Percentiles rank a stretch among this genome's conserved stretches.
phyloP scores from a whole-genome alignment of 2,329 filamentous ascomycete species.

The Fusarium irregulare region DNA sequence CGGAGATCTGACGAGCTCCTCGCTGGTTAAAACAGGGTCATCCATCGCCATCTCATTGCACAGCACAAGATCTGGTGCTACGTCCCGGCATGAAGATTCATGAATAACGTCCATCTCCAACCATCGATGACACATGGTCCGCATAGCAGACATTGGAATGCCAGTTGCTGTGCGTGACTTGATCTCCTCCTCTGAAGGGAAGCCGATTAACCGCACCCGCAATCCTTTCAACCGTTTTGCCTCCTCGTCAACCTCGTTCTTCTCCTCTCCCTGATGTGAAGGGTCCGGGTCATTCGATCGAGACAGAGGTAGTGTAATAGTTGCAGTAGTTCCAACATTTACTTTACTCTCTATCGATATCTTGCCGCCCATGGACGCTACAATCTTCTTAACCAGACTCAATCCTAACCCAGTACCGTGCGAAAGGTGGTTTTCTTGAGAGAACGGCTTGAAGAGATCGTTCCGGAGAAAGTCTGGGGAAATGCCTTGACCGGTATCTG shows the following conservation, averaged over 20 bases:
- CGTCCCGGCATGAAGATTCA: neutral
- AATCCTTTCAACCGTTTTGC: slow-evolving; percentile 47
- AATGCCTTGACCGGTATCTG: slow-evolving; percentile 75
- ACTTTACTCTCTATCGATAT: slow-evolving; percentile 65
- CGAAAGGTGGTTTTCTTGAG: slow-evolving; percentile 70
- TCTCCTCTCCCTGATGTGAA: slow-evolving; percentile 16
- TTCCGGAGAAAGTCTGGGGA: slow-evolving; percentile 70
- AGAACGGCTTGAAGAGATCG: slow-evolving; percentile 72
- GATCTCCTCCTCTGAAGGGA: slow-evolving; percentile 16
- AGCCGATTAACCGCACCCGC: slow-evolving; percentile 38
- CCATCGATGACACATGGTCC: slow-evolving; percentile 35
- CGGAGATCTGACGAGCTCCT: slow-evolving; percentile 31
- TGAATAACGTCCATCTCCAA: slow-evolving; percentile 37
- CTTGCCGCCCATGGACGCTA: slow-evolving; percentile 68
- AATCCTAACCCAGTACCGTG: slow-evolving; percentile 73
- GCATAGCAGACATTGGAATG: slow-evolving; percentile 32
- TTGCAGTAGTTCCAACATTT: slow-evolving; percentile 52
- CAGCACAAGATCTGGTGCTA: slow-evolving; percentile 46
- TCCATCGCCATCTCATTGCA: slow-evolving; percentile 34
- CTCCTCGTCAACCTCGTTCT: slow-evolving; percentile 47
- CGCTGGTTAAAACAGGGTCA: neutral
- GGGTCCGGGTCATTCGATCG: neutral
- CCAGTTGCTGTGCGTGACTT: neutral
- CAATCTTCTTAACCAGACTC: slow-evolving; percentile 71
- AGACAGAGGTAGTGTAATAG: slow-evolving; percentile 48